Evolutionary conservation across 805 yeast species (phyloP).

Genomic region (Scheffersomyces lignosus): DNA sequence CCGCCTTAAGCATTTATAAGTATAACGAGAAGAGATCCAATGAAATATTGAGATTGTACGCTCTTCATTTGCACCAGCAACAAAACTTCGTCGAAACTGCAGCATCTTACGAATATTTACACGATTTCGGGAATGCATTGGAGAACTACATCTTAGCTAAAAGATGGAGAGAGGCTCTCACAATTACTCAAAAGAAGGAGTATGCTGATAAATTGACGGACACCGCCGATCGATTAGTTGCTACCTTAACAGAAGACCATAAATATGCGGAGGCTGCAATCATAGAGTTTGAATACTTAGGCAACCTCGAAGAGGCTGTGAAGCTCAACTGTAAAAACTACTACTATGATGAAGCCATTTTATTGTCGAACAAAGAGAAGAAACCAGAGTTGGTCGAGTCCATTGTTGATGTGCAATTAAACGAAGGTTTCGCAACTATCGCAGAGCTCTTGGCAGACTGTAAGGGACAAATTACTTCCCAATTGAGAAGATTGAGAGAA

Average conservation of each 20-base stretch:
- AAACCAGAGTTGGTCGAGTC: constrained; percentile 49
- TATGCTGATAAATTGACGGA: constrained; percentile 40
- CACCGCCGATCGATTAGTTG: constrained; percentile 61
- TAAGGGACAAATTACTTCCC: constrained; percentile 79
- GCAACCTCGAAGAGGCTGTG: constrained; percentile 62
- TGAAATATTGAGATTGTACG: constrained; percentile 59
- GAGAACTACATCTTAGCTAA: constrained; percentile 68
- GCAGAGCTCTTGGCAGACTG: constrained; percentile 95
- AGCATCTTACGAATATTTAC: constrained; percentile 69
- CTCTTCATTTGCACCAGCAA: constrained; percentile 54
- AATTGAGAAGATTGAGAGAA: constrained; percentile 79
- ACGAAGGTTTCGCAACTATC: constrained; percentile 84
- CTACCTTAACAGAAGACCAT: constrained; percentile 63
- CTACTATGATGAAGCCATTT: constrained; percentile 71
- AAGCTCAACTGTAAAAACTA: constrained; percentile 72
- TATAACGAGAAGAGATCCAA: constrained; percentile 55
- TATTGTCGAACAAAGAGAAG: constrained; percentile 53
- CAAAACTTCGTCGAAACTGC: constrained; percentile 76
- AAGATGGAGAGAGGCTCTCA: constrained; percentile 82
- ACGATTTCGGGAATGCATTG: constrained; percentile 57
- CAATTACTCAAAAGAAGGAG: constrained; percentile 49
- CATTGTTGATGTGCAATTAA: constrained; percentile 69
- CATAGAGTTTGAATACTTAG: constrained; percentile 62
- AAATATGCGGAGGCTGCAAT: constrained; percentile 79
- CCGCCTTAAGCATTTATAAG: constrained; percentile 63